A percentile compares a stretch with the other conserved stretches of the same genome.
These are phyloP conservation scores for Suhomyces canberraensis DNA, from an alignment of 805 yeast species.

Conservation along the genomic window DNA sequence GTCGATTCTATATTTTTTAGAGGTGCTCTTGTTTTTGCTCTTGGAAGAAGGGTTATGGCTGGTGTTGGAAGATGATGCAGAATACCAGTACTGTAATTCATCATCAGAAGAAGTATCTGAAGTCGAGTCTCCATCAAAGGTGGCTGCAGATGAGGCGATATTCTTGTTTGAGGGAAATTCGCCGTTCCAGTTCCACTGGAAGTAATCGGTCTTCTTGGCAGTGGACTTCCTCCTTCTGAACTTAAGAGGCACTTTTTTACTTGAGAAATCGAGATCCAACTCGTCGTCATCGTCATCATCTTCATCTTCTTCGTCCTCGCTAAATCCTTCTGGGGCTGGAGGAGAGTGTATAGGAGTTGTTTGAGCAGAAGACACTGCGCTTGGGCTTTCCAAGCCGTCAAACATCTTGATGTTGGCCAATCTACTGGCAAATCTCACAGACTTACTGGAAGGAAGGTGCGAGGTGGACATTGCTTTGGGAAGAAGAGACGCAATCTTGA, in stretches of 20 bases:
- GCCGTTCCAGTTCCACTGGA: constrained; percentile 21
- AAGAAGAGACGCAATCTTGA: constrained; percentile 19
- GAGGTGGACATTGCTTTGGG: constrained; percentile 26
- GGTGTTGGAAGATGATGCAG: constrained; percentile 3
- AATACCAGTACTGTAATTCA: constrained; percentile 8
- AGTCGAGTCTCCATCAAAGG: constrained; percentile 14
- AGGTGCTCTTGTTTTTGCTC: not conserved
- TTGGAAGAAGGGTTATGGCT: not conserved
- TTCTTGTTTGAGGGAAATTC: constrained; percentile 11
- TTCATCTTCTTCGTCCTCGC: constrained; percentile 5
- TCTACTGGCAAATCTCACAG: constrained; percentile 62
- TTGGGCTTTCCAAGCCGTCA: constrained; percentile 58
- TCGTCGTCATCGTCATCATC: constrained; percentile 4
- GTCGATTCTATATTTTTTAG: constrained; percentile 13
- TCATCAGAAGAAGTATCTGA: constrained; percentile 23
- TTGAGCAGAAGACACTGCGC: constrained; percentile 54
- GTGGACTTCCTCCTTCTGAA: not conserved
- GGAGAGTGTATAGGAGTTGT: constrained; percentile 48
- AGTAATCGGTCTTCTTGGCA: constrained; percentile 19
- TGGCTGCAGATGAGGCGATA: not conserved
- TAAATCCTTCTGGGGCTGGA: constrained; percentile 1
- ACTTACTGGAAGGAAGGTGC: constrained; percentile 33
- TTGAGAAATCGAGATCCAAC: constrained; percentile 3
- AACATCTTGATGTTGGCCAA: constrained; percentile 64
- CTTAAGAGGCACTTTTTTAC: not conserved